Evolutionary conservation across 805 yeast genomes (phyloP), one percentile per base, ranked within the genome.

Genomic region (Pachysolen tannophilus): DNA sequence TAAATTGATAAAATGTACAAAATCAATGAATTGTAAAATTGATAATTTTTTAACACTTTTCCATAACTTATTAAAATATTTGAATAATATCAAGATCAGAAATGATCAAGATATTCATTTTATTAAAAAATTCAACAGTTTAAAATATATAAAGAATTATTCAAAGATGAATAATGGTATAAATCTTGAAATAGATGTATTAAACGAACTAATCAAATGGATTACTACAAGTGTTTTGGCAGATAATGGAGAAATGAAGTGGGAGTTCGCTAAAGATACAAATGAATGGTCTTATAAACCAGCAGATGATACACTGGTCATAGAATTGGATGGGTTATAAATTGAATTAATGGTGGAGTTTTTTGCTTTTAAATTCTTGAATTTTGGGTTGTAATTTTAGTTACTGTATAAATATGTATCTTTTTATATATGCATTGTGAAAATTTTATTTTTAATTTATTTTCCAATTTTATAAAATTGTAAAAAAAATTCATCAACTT

Each of bases 1-100:
- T 14, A 23, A 23, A 6, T 34, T 59, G 3, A 42, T 57, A 1
- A 28, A 38, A 2, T 47, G 48, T 27, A 41, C 56, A 6, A 48
- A 44, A 30, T 41, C 48, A 3, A 34, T 43, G 13, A 44, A 42
- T 15, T 47, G 56, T 20, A 41, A 44, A 8, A 35, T 47, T 2
- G 26, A 38, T 2, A 29, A 33, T 8, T 21, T 54, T n/a, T 19
- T 35, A n/a, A 33, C 25, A 16, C 21, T 45, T 8, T 37, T 34
- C 18, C 9, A 26, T 6, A 33, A 42, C 17, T 39, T 50, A 15
- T 23, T 33, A 23, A 32, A 28, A 14, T 23, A 23, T 23, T 23
- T 23, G 26, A 23, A 23, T 5, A 23, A 11, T 5, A 8, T 23
- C 5, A 23, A 23, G 8, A 5, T 14, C 5, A 23, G 13, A 14